phyloP scores from a whole-genome alignment of 2,329 filamentous ascomycete genomes.

The Fusarium buxicola region DNA sequence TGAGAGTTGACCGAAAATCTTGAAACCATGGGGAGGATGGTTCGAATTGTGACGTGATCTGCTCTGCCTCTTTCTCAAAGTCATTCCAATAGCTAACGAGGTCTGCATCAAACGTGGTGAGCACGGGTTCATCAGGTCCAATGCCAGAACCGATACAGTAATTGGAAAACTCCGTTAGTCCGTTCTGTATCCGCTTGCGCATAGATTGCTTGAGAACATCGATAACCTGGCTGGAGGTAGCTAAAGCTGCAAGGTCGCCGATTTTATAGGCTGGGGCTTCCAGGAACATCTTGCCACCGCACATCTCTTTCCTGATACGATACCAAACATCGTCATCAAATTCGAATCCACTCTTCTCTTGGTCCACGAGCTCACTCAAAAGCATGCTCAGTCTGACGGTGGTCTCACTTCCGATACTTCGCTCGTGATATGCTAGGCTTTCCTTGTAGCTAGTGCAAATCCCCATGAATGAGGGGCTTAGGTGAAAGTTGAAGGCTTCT shows the following conservation, averaged over 20 bases:
- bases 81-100: not conserved
- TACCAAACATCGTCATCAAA: not conserved
- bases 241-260: not conserved
- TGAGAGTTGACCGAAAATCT: not conserved
- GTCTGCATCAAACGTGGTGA: not conserved
- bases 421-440: not conserved
- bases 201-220: not conserved
- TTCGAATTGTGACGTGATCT: not conserved
- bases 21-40: not conserved
- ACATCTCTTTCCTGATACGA: not conserved
- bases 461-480: not conserved
- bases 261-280: not conserved
- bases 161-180: not conserved
- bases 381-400: not conserved
- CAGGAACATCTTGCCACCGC: not conserved
- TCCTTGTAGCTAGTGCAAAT: slow-evolving; percentile 3
- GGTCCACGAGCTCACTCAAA: not conserved
- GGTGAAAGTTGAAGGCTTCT: slow-evolving; percentile 5
- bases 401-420: not conserved
- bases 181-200: not conserved
- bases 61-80: not conserved
- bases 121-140: no score
- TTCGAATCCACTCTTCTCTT: not conserved
- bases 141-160: not conserved
- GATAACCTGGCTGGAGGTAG: not conserved